Evolutionary conservation across 2,329 filamentous ascomycete species (phyloP), one percentile per base, ranked within the genome.

Genomic region (Colletotrichum lini): DNA sequence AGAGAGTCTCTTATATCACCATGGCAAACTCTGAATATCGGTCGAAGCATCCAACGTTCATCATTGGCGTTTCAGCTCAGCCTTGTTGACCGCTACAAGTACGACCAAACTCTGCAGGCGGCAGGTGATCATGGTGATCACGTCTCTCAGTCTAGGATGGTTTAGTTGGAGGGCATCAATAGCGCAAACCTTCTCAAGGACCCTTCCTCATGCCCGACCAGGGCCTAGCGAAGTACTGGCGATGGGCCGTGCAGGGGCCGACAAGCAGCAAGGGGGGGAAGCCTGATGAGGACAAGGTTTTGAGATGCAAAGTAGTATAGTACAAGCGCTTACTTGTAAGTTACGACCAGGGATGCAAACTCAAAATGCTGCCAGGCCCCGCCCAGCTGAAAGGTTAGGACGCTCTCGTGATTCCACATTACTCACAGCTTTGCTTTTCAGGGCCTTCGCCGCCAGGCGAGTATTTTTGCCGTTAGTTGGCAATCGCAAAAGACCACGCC

Each of bases 41-140:
- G n/a, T 45, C 38, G 40, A n/a, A 54, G 35, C 38, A 45, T 53
- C 23, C 18, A 63, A 68, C 52, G n/a, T 47, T 72, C 44, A 35
- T 26, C 16, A 60, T 63, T 53, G 42, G 52, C 47, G 58, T 69
- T 72, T 54, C 65, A 68, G 58, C 64, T 68, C 69, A 72, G 69
- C 65, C 65, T 72, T 68, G 58, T 64, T 71, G 65, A 64, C 68
- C 58, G 58, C 68, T 71, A 26, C 53, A 54, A 38, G 52, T 64
- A 18, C 52, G 21, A 40, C 53, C 53, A 54, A 62, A 72, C 45
- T 69, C 40, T 68, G 58, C 59, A 62, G 52, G 45, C 53, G 30
- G 47, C 69, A 72, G 65, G 21, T 72, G 69, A 69, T 69, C 58
- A 42, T 65, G 69, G 65, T 64, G 58, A 72, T 68, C 30, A 35